Evolutionary conservation across 23 red algal species (phyloP).

Genomic region (Gracilaria caudata): DNA sequence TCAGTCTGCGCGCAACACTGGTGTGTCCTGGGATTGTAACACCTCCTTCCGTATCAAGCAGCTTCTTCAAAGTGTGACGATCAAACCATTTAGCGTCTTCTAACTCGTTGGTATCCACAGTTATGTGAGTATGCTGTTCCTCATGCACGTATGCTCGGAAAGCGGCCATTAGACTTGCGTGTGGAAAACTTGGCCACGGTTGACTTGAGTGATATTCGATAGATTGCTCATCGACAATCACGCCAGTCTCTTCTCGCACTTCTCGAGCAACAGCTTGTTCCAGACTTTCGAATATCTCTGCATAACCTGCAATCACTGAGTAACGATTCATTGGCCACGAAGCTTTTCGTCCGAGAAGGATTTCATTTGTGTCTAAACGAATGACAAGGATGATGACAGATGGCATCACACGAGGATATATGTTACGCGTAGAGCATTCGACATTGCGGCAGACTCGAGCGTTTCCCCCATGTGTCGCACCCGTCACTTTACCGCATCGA

Average conservation of each 20-base stretch:
- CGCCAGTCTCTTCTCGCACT: constrained; percentile 78
- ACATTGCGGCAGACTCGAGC: constrained; percentile 35
- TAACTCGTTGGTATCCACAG: constrained; percentile 26
- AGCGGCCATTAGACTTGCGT: constrained; percentile 50
- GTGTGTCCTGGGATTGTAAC: constrained; percentile 50
- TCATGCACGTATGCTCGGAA: constrained; percentile 37
- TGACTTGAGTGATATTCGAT: constrained; percentile 59
- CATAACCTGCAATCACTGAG: constrained; percentile 74
- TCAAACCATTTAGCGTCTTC: constrained; percentile 50
- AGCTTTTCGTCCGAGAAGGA: constrained; percentile 68
- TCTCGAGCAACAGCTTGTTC: constrained; percentile 79
- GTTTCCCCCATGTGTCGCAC: neutral
- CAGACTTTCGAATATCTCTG: constrained; percentile 77
- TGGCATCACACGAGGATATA: constrained; percentile 79
- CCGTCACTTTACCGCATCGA: constrained; percentile 34
- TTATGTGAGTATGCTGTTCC: constrained; percentile 23
- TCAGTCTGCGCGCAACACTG: constrained; percentile 36
- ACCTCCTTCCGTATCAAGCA: neutral
- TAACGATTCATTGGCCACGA: constrained; percentile 69
- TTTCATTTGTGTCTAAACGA: constrained; percentile 19
- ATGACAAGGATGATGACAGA: constrained; percentile 71
- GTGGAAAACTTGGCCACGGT: constrained; percentile 47
- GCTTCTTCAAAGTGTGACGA: neutral
- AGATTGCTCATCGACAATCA: constrained; percentile 43
- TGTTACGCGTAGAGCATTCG: constrained; percentile 16